phyloP scores from a whole-genome alignment of 352 stramenopile species.

The Phytophthora gonapodyides region DNA sequence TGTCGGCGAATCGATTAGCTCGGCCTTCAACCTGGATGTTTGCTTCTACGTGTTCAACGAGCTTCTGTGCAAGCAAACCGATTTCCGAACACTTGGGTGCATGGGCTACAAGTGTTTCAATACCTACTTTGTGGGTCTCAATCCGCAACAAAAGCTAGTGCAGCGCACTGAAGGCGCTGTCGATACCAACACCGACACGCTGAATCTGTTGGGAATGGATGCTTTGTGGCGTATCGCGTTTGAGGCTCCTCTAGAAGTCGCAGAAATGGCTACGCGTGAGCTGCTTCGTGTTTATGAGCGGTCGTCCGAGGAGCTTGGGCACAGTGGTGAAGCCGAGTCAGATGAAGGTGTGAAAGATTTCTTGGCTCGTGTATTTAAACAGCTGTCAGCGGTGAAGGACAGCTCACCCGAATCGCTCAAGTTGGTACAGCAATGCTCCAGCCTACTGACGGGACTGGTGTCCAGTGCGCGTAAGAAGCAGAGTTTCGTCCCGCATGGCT shows the following conservation, averaged over 20 bases:
- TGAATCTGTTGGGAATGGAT: constrained; percentile 74
- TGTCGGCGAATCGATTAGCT: constrained; percentile 54
- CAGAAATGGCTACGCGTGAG: constrained; percentile 77
- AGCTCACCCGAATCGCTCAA: constrained; percentile 56
- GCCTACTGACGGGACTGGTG: constrained; percentile 71
- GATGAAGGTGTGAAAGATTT: constrained; percentile 74
- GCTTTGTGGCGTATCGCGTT: constrained; percentile 86
- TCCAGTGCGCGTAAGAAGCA: constrained; percentile 56
- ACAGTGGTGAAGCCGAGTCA: constrained; percentile 21
- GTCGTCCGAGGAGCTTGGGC: constrained; percentile 40
- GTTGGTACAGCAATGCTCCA: constrained; percentile 80
- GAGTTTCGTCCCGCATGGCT: constrained; percentile 62
- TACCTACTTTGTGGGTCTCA: constrained; percentile 85
- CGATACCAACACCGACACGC: constrained; percentile 30
- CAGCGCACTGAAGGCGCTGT: constrained; percentile 21
- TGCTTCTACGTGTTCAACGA: constrained; percentile 86
- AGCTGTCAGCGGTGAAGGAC: constrained; percentile 59
- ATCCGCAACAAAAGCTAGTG: constrained; percentile 56
- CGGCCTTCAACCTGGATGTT: constrained; percentile 77
- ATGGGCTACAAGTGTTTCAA: constrained; percentile 89
- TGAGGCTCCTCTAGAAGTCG: constrained; percentile 74
- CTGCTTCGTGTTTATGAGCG: constrained; percentile 82
- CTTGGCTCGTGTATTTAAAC: constrained; percentile 76
- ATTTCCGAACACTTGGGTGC: constrained; percentile 70
- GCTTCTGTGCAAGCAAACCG: constrained; percentile 78